Conservation (phyloP, 2,329 filamentous ascomycete genomes). For the Talaromyces pinophilus region DNA sequence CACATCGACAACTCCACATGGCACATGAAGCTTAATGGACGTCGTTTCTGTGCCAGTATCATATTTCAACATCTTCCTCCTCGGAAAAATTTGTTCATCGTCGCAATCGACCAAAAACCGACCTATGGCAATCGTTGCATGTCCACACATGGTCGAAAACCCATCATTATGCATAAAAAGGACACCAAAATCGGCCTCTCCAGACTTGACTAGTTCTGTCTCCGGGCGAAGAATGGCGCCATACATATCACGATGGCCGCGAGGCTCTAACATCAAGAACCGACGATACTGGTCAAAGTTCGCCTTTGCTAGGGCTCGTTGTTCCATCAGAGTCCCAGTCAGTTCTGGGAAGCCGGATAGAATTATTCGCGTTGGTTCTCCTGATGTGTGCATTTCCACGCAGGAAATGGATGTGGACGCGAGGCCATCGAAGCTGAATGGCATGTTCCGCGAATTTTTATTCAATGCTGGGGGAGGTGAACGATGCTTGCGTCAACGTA, state of each 20-base stretch:
- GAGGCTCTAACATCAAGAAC: constrained; percentile 50
- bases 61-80: not conserved
- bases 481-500: not conserved
- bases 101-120: constrained; percentile 47
- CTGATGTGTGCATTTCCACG: constrained; percentile 53
- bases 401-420: constrained; percentile 25
- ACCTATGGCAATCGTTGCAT: constrained; percentile 55
- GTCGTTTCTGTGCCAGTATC: constrained; percentile 27
- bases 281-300: constrained; percentile 46
- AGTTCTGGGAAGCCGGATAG: constrained; percentile 44
- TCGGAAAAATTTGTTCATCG: constrained; percentile 38
- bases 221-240: constrained; percentile 49
- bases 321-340: constrained; percentile 30
- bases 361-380: constrained; percentile 53
- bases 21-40: constrained; percentile 46
- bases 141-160: constrained; percentile 55
- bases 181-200: constrained; percentile 35
- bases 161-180: constrained; percentile 53
- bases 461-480: not conserved
- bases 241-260: constrained; percentile 56
- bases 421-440: constrained; percentile 5
- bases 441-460: not conserved
- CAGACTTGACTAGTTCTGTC: constrained; percentile 44
- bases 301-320: constrained; percentile 36
- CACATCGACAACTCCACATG: constrained; percentile 47